Evolutionary conservation across 2,329 filamentous ascomycete species (phyloP).

Genomic region (Colletotrichum tabaci): DNA sequence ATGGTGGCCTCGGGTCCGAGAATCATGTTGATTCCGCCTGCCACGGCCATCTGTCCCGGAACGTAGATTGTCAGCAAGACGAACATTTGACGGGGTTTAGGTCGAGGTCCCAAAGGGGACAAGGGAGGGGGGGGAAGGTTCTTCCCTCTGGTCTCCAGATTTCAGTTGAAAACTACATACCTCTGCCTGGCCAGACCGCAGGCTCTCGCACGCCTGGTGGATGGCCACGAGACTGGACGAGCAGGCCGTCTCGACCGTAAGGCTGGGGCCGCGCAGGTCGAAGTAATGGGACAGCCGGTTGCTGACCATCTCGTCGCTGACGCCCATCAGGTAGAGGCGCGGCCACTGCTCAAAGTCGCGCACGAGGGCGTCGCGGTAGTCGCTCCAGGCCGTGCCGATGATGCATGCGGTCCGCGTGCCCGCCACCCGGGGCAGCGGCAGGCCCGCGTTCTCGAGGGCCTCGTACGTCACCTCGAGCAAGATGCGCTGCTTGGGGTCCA

Average conservation of each 20-base stretch:
- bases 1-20: constrained; percentile 30
- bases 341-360: constrained; percentile 49
- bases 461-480: constrained; percentile 45
- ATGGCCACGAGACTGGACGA: constrained; percentile 63
- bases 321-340: constrained; percentile 59
- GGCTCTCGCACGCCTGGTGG: constrained; percentile 55
- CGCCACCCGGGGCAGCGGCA: constrained; percentile 18
- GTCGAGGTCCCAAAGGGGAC: no score
- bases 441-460: constrained; percentile 44
- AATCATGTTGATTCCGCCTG: constrained; percentile 19
- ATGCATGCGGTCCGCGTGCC: constrained; percentile 28
- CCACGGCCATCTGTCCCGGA: constrained; percentile 16
- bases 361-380: constrained; percentile 49
- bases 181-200: constrained; percentile 46
- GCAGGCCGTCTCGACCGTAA: constrained; percentile 67
- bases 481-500: constrained; percentile 47
- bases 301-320: constrained; percentile 50
- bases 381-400: constrained; percentile 25
- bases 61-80: constrained; percentile 45
- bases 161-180: constrained; percentile 34
- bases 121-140: no score
- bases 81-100: background rate
- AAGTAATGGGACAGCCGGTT: constrained; percentile 64
- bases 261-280: constrained; percentile 61
- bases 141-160: no score